Conservation (phyloP, 2,329 filamentous ascomycete species). For the Berkeleyomyces rouxiae region DNA sequence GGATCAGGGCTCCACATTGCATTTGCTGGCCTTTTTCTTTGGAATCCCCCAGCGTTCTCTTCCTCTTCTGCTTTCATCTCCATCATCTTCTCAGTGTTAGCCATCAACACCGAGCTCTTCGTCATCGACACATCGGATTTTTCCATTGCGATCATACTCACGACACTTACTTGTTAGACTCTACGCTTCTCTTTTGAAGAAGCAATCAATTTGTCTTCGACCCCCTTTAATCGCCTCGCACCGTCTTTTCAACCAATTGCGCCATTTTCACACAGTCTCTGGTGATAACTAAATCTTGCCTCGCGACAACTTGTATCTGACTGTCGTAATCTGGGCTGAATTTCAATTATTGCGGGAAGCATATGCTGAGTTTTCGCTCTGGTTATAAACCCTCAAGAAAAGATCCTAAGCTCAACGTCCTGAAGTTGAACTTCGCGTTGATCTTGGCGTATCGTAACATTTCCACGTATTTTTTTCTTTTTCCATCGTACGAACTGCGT, state of each 20-base stretch:
- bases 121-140: neutral
- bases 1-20: neutral
- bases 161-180: neutral
- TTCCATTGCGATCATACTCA: neutral
- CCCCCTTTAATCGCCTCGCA: neutral
- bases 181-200: neutral
- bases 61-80: neutral
- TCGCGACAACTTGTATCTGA: constrained; percentile 1
- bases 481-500: constrained; percentile 2
- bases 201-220: neutral
- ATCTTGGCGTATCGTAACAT: constrained; percentile 1
- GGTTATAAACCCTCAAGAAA: neutral
- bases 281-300: neutral
- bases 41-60: neutral
- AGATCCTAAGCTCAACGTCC: neutral
- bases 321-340: neutral
- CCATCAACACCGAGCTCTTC: neutral
- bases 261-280: neutral
- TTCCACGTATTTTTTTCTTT: constrained; percentile 1
- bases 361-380: neutral
- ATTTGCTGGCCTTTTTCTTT: neutral
- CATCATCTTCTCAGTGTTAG: neutral
- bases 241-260: neutral
- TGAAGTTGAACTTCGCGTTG: neutral
- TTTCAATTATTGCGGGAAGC: neutral